phyloP scores from a whole-genome alignment of 306 rosid species.

The Potentilla sterilis region DNA sequence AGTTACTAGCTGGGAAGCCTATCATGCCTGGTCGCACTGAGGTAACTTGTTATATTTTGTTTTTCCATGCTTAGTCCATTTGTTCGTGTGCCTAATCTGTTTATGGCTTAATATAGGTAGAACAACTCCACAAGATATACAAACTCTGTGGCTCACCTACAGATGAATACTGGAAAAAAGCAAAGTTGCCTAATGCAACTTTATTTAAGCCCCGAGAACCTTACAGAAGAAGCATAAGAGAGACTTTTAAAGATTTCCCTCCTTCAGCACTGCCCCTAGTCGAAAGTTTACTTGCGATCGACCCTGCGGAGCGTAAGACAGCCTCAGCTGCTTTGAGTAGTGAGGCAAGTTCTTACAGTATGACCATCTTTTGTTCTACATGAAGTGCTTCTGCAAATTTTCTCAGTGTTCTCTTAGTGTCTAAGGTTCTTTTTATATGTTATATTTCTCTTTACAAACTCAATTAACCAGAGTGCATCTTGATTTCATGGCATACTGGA shows the following conservation, averaged over 20 bases:
- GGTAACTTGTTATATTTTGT: constrained; percentile 46
- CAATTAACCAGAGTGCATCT: neutral
- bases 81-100: constrained; percentile 25
- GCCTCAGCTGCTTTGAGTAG: constrained; percentile 77
- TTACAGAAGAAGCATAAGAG: constrained; percentile 71
- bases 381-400: neutral
- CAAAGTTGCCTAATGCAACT: constrained; percentile 85
- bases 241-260: constrained; percentile 76
- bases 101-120: constrained; percentile 54
- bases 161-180: constrained; percentile 84
- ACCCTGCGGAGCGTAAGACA: constrained; percentile 80
- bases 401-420: constrained; percentile 4
- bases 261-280: constrained; percentile 72
- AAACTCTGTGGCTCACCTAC: constrained; percentile 95
- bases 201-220: constrained; percentile 83
- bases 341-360: constrained; percentile 50
- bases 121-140: constrained; percentile 93
- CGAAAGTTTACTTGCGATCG: constrained; percentile 81
- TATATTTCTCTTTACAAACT: neutral
- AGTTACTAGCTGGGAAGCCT: constrained; percentile 90
- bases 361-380: constrained; percentile 10
- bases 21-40: constrained; percentile 99
- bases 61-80: constrained; percentile 11
- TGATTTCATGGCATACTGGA: neutral
- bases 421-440: constrained; percentile 22